These are phyloP conservation scores for Teunomyces aglyptinius DNA, from an alignment of 805 yeast genomes.

Conservation along the genomic window DNA sequence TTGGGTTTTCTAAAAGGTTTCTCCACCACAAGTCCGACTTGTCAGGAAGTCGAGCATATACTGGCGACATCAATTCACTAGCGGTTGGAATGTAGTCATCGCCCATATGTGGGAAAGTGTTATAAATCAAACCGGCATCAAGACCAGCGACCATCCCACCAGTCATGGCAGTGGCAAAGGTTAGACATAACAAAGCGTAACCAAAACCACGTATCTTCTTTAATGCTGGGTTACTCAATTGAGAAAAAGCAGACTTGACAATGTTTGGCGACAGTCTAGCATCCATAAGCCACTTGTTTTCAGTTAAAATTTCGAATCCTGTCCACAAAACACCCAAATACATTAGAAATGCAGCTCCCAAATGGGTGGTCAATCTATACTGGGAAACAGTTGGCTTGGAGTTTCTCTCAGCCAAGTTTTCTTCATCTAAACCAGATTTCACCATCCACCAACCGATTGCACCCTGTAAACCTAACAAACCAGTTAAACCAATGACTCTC, in stretches of 20 bases:
- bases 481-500: constrained; percentile 69
- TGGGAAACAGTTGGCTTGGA: constrained; percentile 98
- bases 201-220: constrained; percentile 56
- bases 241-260: constrained; percentile 53
- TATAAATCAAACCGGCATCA: constrained; percentile 95
- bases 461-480: constrained; percentile 87
- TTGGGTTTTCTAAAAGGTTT: constrained; percentile 90
- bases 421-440: constrained; percentile 84
- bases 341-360: constrained; percentile 87
- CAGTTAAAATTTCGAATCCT: constrained; percentile 79
- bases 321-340: constrained; percentile 90
- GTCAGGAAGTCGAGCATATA: constrained; percentile 65
- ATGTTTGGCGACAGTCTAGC: constrained; percentile 47
- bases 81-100: constrained; percentile 70
- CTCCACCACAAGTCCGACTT: constrained; percentile 83
- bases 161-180: constrained; percentile 90
- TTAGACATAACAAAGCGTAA: constrained; percentile 57
- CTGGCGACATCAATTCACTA: constrained; percentile 75
- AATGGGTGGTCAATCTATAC: constrained; percentile 88
- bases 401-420: constrained; percentile 70
- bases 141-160: constrained; percentile 98
- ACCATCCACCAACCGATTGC: constrained; percentile 99
- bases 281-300: constrained; percentile 58
- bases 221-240: constrained; percentile 61
- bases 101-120: constrained; percentile 97